Evolutionary conservation across 2,329 filamentous ascomycete genomes (phyloP).

Genomic region (Sporothrix curviconia): DNA sequence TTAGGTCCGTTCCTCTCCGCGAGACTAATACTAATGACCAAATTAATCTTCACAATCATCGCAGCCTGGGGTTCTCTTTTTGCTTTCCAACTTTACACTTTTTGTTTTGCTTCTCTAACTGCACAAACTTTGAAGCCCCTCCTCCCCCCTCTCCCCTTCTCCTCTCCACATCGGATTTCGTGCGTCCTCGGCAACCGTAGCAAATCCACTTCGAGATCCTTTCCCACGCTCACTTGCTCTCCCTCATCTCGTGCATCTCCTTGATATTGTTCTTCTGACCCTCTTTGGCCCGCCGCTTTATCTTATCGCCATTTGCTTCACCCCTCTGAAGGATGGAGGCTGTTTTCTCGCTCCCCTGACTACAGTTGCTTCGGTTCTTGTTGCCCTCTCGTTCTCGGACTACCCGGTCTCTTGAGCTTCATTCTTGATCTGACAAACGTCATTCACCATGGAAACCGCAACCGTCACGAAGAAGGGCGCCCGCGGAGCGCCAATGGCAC

Average conservation of each 20-base stretch:
- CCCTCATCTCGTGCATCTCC: not conserved
- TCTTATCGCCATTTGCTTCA: not conserved
- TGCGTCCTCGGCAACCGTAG: no score
- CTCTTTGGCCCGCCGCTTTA: not conserved
- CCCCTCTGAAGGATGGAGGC: not conserved
- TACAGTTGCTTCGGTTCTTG: not conserved
- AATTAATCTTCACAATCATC: constrained; percentile 3
- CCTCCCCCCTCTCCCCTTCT: not conserved
- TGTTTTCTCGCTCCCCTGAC: not conserved
- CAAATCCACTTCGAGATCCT: no score
- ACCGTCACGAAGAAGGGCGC: constrained; percentile 1
- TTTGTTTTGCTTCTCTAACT: no score
- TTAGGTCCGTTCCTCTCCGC: not conserved
- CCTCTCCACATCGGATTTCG: no score
- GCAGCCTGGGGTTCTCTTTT: not conserved
- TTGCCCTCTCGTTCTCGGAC: not conserved
- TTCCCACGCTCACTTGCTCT: no score
- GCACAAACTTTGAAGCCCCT: not conserved
- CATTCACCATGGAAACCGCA: constrained; percentile 4
- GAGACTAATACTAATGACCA: not conserved
- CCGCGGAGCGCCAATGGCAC: constrained; percentile 4
- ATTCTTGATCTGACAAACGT: not conserved
- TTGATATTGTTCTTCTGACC: not conserved
- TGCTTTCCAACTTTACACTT: not conserved
- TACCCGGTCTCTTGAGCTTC: not conserved